Conservation (phyloP, 768 basidiomycete species). For the Leccinum subgranulosum region DNA sequence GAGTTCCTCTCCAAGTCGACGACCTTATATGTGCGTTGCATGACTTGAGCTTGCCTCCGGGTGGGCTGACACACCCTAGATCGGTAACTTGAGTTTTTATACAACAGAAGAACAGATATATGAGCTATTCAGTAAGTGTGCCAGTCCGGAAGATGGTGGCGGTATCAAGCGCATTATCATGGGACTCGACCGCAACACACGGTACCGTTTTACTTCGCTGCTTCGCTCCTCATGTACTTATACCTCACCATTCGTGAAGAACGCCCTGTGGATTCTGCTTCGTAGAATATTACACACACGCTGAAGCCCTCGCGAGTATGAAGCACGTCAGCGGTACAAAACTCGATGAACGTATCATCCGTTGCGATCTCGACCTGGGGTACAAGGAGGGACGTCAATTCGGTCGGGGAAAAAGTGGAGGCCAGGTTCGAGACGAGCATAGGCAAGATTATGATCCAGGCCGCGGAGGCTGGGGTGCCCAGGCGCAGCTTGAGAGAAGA, state of each 20-base stretch:
- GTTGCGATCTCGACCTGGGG: conserved; percentile 95
- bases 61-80: conserved; percentile 39
- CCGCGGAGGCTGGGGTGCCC: conserved; percentile 92
- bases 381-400: conserved; percentile 97
- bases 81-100: conserved; percentile 91
- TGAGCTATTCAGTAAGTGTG: conserved; percentile 88
- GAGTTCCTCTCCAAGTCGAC: conserved; percentile 80
- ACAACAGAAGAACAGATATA: conserved; percentile 97
- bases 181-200: conserved; percentile 87
- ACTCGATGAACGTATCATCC: conserved; percentile 96
- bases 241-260: conserved; percentile 36
- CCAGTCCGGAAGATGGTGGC: conserved; percentile 80
- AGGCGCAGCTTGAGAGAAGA: conserved; percentile 76
- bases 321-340: conserved; percentile 97
- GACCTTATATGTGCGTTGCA: conserved; percentile 79
- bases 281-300: conserved; percentile 93
- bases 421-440: conserved; percentile 95
- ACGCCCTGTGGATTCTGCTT: conserved; percentile 96
- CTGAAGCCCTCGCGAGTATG: conserved; percentile 90
- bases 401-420: conserved; percentile 95
- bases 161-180: conserved; percentile 94
- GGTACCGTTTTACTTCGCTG: conserved; percentile 42
- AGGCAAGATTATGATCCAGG: conserved; percentile 96
- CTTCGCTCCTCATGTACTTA: conserved; percentile 5
- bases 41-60: conserved; percentile 13